Conservation (phyloP, 2,329 filamentous ascomycete genomes). For the Cyphellophora europaea region DNA sequence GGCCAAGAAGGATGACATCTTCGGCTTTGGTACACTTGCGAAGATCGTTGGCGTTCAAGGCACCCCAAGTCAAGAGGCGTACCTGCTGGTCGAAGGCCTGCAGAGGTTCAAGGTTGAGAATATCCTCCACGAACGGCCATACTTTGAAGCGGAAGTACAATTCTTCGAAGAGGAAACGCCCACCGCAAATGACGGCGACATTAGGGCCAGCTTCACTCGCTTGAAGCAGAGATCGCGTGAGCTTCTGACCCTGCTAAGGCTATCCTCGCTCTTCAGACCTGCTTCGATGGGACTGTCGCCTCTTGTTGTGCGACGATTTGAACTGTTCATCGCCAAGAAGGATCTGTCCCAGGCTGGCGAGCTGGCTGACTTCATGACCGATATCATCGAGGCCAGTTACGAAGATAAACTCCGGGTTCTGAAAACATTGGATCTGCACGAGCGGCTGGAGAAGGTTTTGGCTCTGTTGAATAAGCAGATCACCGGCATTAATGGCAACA, state of each 20-base stretch:
- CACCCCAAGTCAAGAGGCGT: slow-evolving; percentile 64
- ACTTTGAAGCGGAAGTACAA: slow-evolving; percentile 72
- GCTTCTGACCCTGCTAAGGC: slow-evolving; percentile 70
- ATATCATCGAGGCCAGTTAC: slow-evolving; percentile 75
- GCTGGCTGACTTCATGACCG: slow-evolving; percentile 94
- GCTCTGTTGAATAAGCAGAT: slow-evolving; percentile 78
- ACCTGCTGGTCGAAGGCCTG: slow-evolving; percentile 76
- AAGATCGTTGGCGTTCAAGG: slow-evolving; percentile 73
- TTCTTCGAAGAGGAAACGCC: slow-evolving; percentile 54
- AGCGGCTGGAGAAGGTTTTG: slow-evolving; percentile 70
- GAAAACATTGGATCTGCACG: slow-evolving; percentile 67
- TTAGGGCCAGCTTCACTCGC: slow-evolving; percentile 64
- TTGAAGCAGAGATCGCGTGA: slow-evolving; percentile 80
- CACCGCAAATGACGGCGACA: slow-evolving; percentile 49
- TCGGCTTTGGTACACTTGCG: slow-evolving; percentile 70
- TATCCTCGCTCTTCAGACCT: slow-evolving; percentile 74
- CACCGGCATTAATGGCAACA: slow-evolving; percentile 72
- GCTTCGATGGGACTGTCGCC: slow-evolving; percentile 64
- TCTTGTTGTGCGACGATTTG: slow-evolving; percentile 73
- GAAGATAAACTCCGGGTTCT: slow-evolving; percentile 87
- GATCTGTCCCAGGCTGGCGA: slow-evolving; percentile 71
- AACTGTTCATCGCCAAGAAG: slow-evolving; percentile 78
- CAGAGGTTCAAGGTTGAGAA: slow-evolving; percentile 67
- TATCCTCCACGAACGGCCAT: slow-evolving; percentile 68
- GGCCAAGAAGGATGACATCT: slow-evolving; percentile 64